A percentile compares a stretch with the other conserved stretches of the same genome.
These are phyloP conservation scores for Yarrowia sp. DNA, from an alignment of 805 yeast genomes.

Conservation along the genomic window DNA sequence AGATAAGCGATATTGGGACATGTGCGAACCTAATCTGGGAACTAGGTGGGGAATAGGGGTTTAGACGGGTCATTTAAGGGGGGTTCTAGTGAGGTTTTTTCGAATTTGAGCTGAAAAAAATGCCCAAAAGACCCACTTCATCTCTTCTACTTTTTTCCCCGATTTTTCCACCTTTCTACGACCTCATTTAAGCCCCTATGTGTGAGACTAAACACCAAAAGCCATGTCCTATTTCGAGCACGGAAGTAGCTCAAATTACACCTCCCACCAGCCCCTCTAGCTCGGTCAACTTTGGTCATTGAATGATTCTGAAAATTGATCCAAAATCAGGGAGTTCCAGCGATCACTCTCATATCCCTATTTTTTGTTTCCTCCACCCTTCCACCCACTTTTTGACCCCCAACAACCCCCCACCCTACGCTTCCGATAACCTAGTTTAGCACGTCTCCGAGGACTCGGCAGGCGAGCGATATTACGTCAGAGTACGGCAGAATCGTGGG, in stretches of 20 bases:
- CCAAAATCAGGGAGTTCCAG: background rate
- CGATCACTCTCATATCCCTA: background rate
- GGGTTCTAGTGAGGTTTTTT: too few species aligned
- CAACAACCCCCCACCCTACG: background rate
- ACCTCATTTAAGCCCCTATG: background rate
- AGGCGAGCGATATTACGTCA: slow-evolving; percentile 3
- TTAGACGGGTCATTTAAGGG: too few species aligned
- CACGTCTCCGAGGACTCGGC: background rate
- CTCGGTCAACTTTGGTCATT: background rate
- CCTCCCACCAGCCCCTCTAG: background rate
- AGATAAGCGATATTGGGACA: slow-evolving; percentile 38
- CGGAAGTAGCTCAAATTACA: background rate
- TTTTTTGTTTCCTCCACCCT: too few species aligned
- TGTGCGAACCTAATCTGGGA: slow-evolving; percentile 21
- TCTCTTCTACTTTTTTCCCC: background rate
- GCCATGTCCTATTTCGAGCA: background rate
- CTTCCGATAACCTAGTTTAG: slow-evolving; percentile 3
- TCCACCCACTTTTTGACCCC: background rate
- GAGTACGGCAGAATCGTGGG: background rate
- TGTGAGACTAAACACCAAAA: background rate
- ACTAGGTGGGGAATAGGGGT: slow-evolving; percentile 14
- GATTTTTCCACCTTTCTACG: background rate
- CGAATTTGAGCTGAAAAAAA: too few species aligned
- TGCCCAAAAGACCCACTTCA: too few species aligned
- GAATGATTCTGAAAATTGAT: background rate